Base-by-base conservation (phyloP, 768 basidiomycete genomes). In the Cystobasidium onofrii region DNA sequence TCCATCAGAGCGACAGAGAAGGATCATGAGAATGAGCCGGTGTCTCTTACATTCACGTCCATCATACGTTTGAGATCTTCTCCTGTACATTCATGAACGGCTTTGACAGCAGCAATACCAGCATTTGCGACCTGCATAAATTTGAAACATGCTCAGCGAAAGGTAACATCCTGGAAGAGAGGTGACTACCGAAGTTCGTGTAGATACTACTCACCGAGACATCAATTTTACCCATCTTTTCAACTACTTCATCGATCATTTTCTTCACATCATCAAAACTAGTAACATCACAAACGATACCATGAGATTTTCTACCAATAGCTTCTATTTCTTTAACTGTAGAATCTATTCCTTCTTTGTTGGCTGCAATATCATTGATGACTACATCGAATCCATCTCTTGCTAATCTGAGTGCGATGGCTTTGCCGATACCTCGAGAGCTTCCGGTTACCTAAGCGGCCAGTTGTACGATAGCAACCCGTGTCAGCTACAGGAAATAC, bases 371-470 rank as follows among this genome's bases (percentile, higher is more conserved):
- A 29, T 76, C 75, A 43, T 76, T 76, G 57, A 76, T 70, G 15
- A 72, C 75, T 23, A 76, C 73, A 39, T 76, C 55, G 50, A 34
- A 64, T 20, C 75, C 75, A 33, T 76, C 75, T 44, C 36, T 20
- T 7, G 75, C 75, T 2, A 76, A 66, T 31, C 75, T 72, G 4
- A 76, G 50, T 2, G 75, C 75, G 17, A 76, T 76, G 31, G 73
- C 73, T 55, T 64, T 55, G 1, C 75, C 75, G 25, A 76, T 76
- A 12, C 75, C 75, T 52, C 69, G 43, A 25, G 72, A 43, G 33
- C 65, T 67, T 29, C 65, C 65, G 13, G 65, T 67, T 12, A 67
- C 44, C 65, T 67, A 25, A 17, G 25, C 13, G 43, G 39, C 39
- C n/a, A n/a, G 39, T 39, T 39, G 39, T 6, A 39, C 15, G n/a